Conservation (phyloP, 2,329 filamentous ascomycete genomes). For the Clonostachys sp. region DNA sequence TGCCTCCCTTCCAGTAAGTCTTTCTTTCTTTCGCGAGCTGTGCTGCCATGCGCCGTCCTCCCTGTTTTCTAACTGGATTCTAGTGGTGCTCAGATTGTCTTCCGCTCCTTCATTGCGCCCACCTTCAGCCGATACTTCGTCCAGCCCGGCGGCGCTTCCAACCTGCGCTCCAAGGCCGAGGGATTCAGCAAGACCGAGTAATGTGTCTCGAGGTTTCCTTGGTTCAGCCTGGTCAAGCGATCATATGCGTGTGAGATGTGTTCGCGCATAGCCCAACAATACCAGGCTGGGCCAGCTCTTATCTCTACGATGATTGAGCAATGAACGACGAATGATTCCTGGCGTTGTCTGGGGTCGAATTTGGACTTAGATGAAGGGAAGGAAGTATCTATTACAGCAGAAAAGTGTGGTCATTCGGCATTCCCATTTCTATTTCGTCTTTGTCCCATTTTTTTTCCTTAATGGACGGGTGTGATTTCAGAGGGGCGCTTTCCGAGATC, state of each 20-base stretch:
- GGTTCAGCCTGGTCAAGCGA: neutral
- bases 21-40: slow-evolving; percentile 1
- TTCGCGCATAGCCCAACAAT: too few relatives aligned
- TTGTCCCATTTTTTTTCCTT: too few relatives aligned
- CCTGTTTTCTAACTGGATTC: neutral
- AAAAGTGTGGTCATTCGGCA: too few relatives aligned
- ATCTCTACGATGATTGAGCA: too few relatives aligned
- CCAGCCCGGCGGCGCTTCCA: slow-evolving; percentile 64
- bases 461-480: too few relatives aligned
- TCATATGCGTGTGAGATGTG: neutral
- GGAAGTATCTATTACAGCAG: too few relatives aligned
- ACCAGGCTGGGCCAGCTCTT: neutral
- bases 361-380: too few relatives aligned
- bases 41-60: neutral
- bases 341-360: neutral
- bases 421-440: too few relatives aligned
- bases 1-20: slow-evolving; percentile 86
- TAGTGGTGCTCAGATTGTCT: slow-evolving; percentile 93
- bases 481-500: too few relatives aligned
- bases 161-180: slow-evolving; percentile 85
- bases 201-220: slow-evolving; percentile 9
- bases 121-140: slow-evolving; percentile 91
- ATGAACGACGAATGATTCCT: too few relatives aligned
- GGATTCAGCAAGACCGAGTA: slow-evolving; percentile 68
- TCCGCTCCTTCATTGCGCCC: slow-evolving; percentile 92